These are phyloP conservation scores for Monosporascus cannonballus DNA, from an alignment of 2,329 filamentous ascomycete species.

Conservation along the genomic window DNA sequence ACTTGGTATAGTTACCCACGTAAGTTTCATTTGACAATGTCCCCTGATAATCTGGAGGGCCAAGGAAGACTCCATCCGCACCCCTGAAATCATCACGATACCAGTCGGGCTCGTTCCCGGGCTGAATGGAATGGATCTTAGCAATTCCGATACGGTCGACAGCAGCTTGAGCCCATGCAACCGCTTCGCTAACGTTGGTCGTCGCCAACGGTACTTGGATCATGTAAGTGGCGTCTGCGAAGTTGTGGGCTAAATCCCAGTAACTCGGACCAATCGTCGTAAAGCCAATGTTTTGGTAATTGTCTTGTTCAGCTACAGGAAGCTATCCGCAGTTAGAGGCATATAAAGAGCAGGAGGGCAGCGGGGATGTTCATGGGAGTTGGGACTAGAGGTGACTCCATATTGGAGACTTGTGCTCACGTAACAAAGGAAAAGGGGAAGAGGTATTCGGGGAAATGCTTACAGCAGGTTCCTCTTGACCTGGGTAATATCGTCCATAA, in stretches of 20 bases:
- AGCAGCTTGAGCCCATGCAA: constrained; percentile 27
- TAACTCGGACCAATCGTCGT: constrained; percentile 29
- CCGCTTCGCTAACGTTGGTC: constrained; percentile 27
- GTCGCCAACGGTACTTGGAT: constrained; percentile 30
- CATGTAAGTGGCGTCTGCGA: constrained; percentile 27
- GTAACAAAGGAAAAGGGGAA: not conserved
- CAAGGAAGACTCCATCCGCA: constrained; percentile 18
- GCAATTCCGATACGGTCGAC: constrained; percentile 23
- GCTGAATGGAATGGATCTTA: constrained; percentile 29
- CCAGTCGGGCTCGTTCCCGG: constrained; percentile 29
- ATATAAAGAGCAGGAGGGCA: not conserved
- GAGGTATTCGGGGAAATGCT: not conserved
- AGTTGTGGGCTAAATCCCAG: constrained; percentile 26
- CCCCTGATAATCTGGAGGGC: constrained; percentile 29
- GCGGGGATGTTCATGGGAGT: too few relatives aligned
- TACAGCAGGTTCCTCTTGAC: constrained; percentile 22
- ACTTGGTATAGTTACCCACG: constrained; percentile 29
- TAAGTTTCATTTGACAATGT: constrained; percentile 27
- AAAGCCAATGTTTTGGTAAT: constrained; percentile 27
- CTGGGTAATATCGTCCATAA: constrained; percentile 27
- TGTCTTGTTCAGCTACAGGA: constrained; percentile 26
- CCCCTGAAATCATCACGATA: constrained; percentile 23
- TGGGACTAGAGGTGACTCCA: too few relatives aligned
- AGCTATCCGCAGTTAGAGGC: constrained; percentile 6
- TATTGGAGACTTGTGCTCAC: not conserved